Percentiles rank a stretch among this genome's conserved stretches.
Evolutionary conservation across 345 rosid species (phyloP).

Genomic region (Syzygium oleosum): DNA sequence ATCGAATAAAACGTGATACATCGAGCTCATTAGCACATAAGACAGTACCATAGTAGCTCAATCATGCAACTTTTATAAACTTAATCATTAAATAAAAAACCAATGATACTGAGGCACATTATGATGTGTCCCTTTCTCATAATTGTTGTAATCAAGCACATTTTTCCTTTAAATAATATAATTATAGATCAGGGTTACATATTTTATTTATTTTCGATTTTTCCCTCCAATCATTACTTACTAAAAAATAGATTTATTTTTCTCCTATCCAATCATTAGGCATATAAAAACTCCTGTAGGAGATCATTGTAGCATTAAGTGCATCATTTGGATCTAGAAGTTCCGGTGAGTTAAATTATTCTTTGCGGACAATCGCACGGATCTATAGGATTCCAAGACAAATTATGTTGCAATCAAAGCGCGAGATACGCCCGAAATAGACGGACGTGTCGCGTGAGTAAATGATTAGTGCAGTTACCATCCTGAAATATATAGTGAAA

Average conservation of each 20-base stretch:
- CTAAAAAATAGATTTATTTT: background rate
- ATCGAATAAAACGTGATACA: background rate
- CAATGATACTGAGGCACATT: background rate
- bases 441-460: background rate
- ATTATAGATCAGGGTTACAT: background rate
- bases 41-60: background rate
- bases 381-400: background rate
- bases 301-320: background rate
- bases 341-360: no score
- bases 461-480: background rate
- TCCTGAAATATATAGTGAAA: no score
- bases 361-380: no score
- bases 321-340: background rate
- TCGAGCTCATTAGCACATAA: background rate
- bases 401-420: background rate
- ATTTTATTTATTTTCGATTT: background rate
- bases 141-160: background rate
- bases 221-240: background rate
- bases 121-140: background rate
- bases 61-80: background rate
- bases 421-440: background rate
- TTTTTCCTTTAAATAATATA: background rate
- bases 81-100: background rate
- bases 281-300: background rate
- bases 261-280: background rate